Conservation (phyloP, 306 rosid species). For the Lablab purpureus region DNA sequence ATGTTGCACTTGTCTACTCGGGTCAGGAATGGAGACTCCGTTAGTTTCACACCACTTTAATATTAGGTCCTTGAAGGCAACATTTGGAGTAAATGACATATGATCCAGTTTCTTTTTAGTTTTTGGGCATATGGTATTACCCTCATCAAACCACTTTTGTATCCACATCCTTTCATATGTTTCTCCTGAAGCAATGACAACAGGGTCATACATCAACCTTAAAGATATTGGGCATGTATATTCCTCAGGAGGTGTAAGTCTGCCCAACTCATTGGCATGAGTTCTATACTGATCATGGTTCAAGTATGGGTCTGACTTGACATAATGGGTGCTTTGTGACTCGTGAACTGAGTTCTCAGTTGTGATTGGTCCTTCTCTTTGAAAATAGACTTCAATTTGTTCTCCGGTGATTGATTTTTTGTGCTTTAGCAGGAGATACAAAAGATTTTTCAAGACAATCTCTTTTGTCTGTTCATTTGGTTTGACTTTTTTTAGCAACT, state of each 20-base stretch:
- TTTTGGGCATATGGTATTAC: conserved; percentile 72
- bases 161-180: conserved; percentile 87
- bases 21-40: conserved; percentile 66
- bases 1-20: conserved; percentile 53
- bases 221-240: conserved; percentile 79
- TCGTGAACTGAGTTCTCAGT: conserved; percentile 48
- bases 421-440: conserved; percentile 63
- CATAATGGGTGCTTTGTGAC: conserved; percentile 42
- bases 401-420: conserved; percentile 51
- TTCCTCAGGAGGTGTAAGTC: conserved; percentile 65
- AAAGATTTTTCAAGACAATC: conserved; percentile 66
- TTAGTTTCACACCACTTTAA: conserved; percentile 68
- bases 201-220: conserved; percentile 88
- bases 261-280: conserved; percentile 47
- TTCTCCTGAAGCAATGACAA: conserved; percentile 77
- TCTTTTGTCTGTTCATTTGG: conserved; percentile 54
- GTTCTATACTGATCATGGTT: conserved; percentile 42
- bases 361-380: conserved; percentile 44
- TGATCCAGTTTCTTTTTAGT: conserved; percentile 55
- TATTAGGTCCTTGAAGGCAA: conserved; percentile 66
- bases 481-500: conserved; percentile 56
- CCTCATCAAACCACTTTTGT: conserved; percentile 89
- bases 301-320: conserved; percentile 39
- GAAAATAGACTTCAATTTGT: conserved; percentile 48
- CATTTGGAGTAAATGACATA: conserved; percentile 70